phyloP scores from a whole-genome alignment of 805 yeast genomes.

The Hanseniaspora nectarophila region DNA sequence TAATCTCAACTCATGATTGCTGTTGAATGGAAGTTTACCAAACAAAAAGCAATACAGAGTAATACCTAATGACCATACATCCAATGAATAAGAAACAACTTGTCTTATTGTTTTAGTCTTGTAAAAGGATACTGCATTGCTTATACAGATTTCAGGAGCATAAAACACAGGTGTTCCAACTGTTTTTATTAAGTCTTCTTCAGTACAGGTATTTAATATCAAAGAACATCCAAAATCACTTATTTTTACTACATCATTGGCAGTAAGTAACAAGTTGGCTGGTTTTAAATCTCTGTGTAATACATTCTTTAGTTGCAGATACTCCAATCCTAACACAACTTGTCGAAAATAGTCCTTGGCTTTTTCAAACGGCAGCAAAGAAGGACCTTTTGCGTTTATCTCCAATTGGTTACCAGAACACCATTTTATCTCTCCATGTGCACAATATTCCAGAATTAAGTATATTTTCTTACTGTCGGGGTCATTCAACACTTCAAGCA shows the following conservation, averaged over 20 bases:
- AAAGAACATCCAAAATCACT: constrained; percentile 96
- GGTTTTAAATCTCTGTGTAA: constrained; percentile 95
- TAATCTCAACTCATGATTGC: constrained; percentile 57
- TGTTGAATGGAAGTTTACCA: constrained; percentile 79
- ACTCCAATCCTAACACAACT: constrained; percentile 77
- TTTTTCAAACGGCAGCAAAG: constrained; percentile 54
- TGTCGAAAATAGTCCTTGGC: constrained; percentile 68
- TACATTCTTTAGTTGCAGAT: constrained; percentile 77
- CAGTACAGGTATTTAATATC: constrained; percentile 39
- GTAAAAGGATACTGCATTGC: constrained; percentile 20
- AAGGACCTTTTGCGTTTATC: constrained; percentile 38
- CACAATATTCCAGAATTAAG: constrained; percentile 77
- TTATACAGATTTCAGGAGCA: constrained; percentile 76
- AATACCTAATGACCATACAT: constrained; percentile 96
- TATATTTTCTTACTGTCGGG: constrained; percentile 71
- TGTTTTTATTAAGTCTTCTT: constrained; percentile 80
- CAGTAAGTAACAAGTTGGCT: constrained; percentile 66
- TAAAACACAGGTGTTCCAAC: constrained; percentile 97
- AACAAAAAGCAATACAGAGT: constrained; percentile 77
- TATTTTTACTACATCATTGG: constrained; percentile 68
- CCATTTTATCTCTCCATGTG: constrained; percentile 88
- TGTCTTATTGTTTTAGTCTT: constrained; percentile 23
- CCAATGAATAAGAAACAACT: constrained; percentile 68
- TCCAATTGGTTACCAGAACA: constrained; percentile 32
- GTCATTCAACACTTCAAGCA: constrained; percentile 83